Evolutionary conservation across 176 grass and related monocot species (phyloP), one percentile per base, ranked within the genome.

Genomic region (Saccharum officinarum): DNA sequence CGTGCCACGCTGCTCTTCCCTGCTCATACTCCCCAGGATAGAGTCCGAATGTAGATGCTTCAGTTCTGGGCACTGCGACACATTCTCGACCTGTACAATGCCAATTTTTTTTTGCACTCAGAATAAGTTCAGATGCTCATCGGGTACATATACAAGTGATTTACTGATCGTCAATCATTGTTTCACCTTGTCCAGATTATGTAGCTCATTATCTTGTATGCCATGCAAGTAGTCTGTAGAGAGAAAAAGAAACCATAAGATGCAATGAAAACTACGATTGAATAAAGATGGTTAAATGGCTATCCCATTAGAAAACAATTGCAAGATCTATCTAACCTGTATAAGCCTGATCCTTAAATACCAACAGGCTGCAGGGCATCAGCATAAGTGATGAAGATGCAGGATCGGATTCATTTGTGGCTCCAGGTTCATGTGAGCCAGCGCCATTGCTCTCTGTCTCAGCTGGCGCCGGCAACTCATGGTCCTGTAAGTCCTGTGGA

Each of bases 261-360:
- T 61, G 52, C 10, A 85, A 68, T 47, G 70, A 79, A 68, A 61
- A 12, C 23, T 44, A 39, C 13, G 22, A 47, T 22, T 42, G 30
- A 44, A 71, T 17, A 52, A 82, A 52, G 16, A 79, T 52, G 42
- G 2, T 45, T 36, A 37, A 67, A 1, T 18, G 7, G 63, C 10
- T n/a, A 31, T 38, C 7, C 31, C n/a, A 71, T 42, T 39, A 50
- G 18, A 44, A 62, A 75, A 75, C 1, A 30, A 71, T n/a, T 16
- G 65, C 12, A 23, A 4, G 14, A 18, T 33, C 82, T 84, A 6
- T 33, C 82, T 84, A 64, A 95, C 93, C 93, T 93, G 91, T 88
- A 80, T 96, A 96, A 52, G 91, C 94, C 78, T 91, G 84, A 83
- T 93, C 94, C 61, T 95, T 95, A 82, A 95, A 95, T 87, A 95